Evolutionary conservation across 2,329 filamentous ascomycete species (phyloP), one percentile per base, ranked within the genome.

Genomic region (Akanthomyces lecanii): DNA sequence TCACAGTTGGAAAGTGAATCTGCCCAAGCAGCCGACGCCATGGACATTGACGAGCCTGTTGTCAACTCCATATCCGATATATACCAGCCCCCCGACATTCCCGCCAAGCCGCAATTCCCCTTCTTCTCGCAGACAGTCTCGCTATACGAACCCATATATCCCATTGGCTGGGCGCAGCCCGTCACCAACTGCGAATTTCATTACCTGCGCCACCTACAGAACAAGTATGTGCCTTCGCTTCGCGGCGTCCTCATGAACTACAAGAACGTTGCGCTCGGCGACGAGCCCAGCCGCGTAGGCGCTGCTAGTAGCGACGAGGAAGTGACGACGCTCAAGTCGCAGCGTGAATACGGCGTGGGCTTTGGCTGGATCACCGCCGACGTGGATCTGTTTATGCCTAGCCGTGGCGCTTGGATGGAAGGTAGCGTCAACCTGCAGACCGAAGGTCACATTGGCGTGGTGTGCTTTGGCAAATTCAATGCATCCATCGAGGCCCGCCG

Each of bases 401-500:
- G 82, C 60, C 84, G 85, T 52, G 90, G 91, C 42, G 85, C 87
- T 10, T 86, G 84, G 75, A 83, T 98, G 71, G 88, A 93, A 67
- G 95, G 92, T 12, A 88, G 83, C 68, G 84, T 97, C 62, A 95
- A 94, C 70, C 81, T 97, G 36, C 91, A 96, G 72, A 94, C 89
- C 54, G 91, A 95, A 69, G 92, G 91, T 7, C 92, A 97, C 71
- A 82, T 99, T 7, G 93, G 94, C 23, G 84, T 97, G 3, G 86
- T 96, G 12, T 95, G 92, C 74, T 93, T 92, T 77, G 94, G 94
- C 74, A 86, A 92, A 67, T 98, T 98, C 81, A 96, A 95, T 68
- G 91, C 94, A 1, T 91, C 89, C 50, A 90, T 99, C 64, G 89
- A 94, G 69, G 82, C 88, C 25, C 85, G 85, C 65, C 82, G 91